Conservation (phyloP, 148 eudicot species). For the Cornus kousa region DNA sequence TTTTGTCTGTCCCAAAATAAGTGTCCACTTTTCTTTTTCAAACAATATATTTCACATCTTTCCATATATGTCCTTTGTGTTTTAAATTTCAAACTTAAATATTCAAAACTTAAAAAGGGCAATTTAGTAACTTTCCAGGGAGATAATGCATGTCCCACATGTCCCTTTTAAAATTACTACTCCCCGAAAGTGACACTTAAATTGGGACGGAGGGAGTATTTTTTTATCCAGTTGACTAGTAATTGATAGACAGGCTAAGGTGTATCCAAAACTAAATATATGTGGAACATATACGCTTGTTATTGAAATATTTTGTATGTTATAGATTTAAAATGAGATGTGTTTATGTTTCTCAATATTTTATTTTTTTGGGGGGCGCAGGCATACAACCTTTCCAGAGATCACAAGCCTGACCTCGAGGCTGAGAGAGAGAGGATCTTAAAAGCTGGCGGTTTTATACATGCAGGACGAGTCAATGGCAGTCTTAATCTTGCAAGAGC, state of each 20-base stretch:
- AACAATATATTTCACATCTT: too few species aligned
- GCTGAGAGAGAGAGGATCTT: constrained; percentile 82
- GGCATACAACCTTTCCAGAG: constrained; percentile 95
- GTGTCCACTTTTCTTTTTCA: too few species aligned
- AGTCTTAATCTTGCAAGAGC: constrained; percentile 97
- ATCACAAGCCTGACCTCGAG: constrained; percentile 98
- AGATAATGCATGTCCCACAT: too few species aligned
- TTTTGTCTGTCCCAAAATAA: too few species aligned
- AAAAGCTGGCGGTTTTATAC: constrained; percentile 96
- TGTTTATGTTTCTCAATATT: constrained; percentile 3
- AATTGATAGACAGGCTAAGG: neutral
- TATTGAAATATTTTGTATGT: neutral
- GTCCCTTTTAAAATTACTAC: too few species aligned
- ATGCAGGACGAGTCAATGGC: constrained; percentile 93
- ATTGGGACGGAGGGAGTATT: too few species aligned
- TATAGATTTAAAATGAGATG: neutral
- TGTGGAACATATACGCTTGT: neutral
- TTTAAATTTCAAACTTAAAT: too few species aligned
- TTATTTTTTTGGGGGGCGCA: constrained; percentile 15
- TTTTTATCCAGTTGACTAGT: neutral
- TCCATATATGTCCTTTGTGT: too few species aligned
- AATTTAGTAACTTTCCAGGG: too few species aligned
- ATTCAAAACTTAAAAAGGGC: too few species aligned
- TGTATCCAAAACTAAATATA: neutral
- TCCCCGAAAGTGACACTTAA: too few species aligned